Percentiles rank a stretch among this genome's conserved stretches.
These are phyloP conservation scores for Ceriops tagal DNA, from an alignment of 345 rosid genomes.

Conservation along the genomic window DNA sequence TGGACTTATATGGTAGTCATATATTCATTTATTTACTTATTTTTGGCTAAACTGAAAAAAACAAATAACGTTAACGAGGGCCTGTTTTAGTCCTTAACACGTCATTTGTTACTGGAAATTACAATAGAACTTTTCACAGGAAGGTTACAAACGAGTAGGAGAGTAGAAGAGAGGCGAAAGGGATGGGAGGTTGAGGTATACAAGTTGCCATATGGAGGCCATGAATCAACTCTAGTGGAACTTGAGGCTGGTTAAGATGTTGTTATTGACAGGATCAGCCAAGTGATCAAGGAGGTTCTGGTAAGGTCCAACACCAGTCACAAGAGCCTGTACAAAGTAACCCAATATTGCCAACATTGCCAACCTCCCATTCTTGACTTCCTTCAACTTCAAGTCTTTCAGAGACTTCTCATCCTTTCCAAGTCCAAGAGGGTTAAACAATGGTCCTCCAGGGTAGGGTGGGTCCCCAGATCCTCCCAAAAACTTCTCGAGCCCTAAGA, in stretches of 20 bases:
- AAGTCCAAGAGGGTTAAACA: slow-evolving; percentile 88
- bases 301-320: slow-evolving; percentile 90
- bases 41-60: background rate
- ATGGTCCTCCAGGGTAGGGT: slow-evolving; percentile 86
- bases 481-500: slow-evolving; percentile 79
- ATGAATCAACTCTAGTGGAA: slow-evolving; percentile 51
- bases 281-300: slow-evolving; percentile 93
- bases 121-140: slow-evolving; percentile 47
- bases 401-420: slow-evolving; percentile 88
- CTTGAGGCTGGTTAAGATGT: slow-evolving; percentile 86
- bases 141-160: slow-evolving; percentile 30
- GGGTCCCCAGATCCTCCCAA: slow-evolving; percentile 88
- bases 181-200: background rate
- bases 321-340: slow-evolving; percentile 69
- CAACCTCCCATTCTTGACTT: slow-evolving; percentile 87
- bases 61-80: no score
- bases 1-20: no score
- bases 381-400: slow-evolving; percentile 91
- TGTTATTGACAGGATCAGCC: slow-evolving; percentile 96
- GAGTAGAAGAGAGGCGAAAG: slow-evolving; percentile 15
- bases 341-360: slow-evolving; percentile 92
- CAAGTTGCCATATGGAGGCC: slow-evolving; percentile 9
- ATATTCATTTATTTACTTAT: no score
- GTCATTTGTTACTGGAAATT: slow-evolving; percentile 36
- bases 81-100: slow-evolving; percentile 19